Base-by-base conservation (phyloP, 352 stramenopile species). In the Globisporangium ultimum region DNA sequence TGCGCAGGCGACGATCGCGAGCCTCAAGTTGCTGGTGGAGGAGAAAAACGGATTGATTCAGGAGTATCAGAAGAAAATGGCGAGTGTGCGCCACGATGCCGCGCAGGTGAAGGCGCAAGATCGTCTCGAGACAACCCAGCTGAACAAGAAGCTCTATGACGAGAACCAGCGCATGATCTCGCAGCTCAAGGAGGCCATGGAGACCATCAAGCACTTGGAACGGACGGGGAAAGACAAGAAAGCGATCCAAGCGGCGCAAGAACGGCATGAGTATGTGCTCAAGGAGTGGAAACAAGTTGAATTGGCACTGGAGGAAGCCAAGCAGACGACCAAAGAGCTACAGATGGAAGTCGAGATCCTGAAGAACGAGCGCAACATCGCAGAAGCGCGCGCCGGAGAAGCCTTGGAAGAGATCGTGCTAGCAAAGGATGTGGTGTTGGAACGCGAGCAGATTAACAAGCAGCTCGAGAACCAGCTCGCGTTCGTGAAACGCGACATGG, bases 351-450 rank as follows among this genome's bases (percentile, higher is more conserved):
- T 72, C 0, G 65, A 85, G n/a, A 67, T 73, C 14, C 41, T 88
- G 15, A 71, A 49, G 34, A 83, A 88, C 47, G 78, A 92, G 57
- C 72, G 78, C 18, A 72, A 95, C 34, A 61, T 88, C 6, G 85
- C 86, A 14, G 89, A 95, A 54, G 79, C 80, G 7, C 84, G 85
- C 20, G 89, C 84, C 15, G 84, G 82, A 1, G 87, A 96, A 59
- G 83, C 80, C 2, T 55, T 96, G 0, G 84, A 92, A 51, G 89
- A 97, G 55, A 95, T 95, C 21, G 70, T 90, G 10, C 48, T 87
- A 42, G 61, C 83, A 8, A 81, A 88, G 55, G 68, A 87, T 8
- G 59, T 74, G 20, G 32, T 76, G 3, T 43, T 53, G 13, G 61
- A 71, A 6, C 60, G 70, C 13, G 74, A 76, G 17, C 74, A 73